Evolutionary conservation across 495 filamentous ascomycete species (phyloP).

Genomic region (Saxophila tyrrhenica): DNA sequence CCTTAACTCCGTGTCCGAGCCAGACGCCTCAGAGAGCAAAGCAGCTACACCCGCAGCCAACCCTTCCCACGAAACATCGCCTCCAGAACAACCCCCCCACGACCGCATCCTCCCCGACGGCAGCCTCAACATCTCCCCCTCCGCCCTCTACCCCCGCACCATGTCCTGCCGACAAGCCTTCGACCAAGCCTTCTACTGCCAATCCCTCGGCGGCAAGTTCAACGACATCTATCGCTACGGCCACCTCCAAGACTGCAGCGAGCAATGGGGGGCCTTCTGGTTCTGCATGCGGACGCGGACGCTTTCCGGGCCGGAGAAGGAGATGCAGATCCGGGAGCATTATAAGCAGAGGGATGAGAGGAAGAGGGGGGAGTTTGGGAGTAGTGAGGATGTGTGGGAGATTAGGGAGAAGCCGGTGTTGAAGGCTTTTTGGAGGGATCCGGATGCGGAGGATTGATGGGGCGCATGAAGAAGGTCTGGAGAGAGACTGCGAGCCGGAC

Average conservation of each 20-base stretch:
- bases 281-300: conserved; percentile 82
- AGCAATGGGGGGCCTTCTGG: conserved; percentile 84
- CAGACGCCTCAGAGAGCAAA: background rate
- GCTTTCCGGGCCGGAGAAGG: conserved; percentile 33
- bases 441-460: conserved; percentile 37
- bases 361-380: conserved; percentile 53
- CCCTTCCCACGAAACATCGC: conserved; percentile 10
- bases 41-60: conserved; percentile 2
- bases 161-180: conserved; percentile 88
- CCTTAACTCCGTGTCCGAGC: conserved; percentile 39
- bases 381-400: conserved; percentile 90
- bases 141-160: conserved; percentile 58
- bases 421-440: conserved; percentile 46
- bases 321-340: conserved; percentile 51
- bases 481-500: background rate
- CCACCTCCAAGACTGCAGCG: conserved; percentile 54
- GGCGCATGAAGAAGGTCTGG: background rate
- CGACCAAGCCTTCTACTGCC: conserved; percentile 91
- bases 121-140: conserved; percentile 37
- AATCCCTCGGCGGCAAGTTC: conserved; percentile 82
- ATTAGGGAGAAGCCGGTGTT: conserved; percentile 42
- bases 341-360: conserved; percentile 64
- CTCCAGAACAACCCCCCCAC: background rate
- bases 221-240: conserved; percentile 80
- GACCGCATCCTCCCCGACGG: conserved; percentile 9